Percentiles rank a stretch among this genome's conserved stretches.
These are phyloP conservation scores for Xylaria sp. DNA, from an alignment of 2,329 filamentous ascomycete genomes.

Conservation along the genomic window DNA sequence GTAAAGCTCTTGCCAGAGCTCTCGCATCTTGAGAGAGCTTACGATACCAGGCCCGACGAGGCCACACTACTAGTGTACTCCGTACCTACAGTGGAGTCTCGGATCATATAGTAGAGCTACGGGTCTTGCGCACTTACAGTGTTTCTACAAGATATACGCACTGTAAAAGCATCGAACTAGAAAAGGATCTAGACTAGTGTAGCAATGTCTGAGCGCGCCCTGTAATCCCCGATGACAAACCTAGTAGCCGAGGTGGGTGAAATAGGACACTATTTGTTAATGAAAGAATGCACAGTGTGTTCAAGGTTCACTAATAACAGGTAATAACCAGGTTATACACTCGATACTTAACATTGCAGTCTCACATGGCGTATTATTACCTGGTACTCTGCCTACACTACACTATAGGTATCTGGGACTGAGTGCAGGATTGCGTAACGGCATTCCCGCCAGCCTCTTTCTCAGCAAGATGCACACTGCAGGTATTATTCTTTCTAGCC, in stretches of 20 bases:
- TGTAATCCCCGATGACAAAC: not conserved
- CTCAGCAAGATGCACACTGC: slow-evolving; percentile 16
- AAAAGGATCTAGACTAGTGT: not conserved
- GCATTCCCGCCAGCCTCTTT: slow-evolving; percentile 21
- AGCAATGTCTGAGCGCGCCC: not conserved
- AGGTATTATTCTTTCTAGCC: slow-evolving; percentile 13
- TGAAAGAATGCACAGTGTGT: not conserved
- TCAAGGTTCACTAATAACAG: too few species aligned
- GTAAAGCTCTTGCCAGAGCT: not conserved
- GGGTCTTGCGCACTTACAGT: too few species aligned
- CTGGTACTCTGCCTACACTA: not conserved
- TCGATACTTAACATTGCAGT: too few species aligned
- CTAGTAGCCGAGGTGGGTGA: too few species aligned
- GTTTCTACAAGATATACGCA: too few species aligned
- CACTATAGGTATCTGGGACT: not conserved
- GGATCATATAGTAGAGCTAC: too few species aligned
- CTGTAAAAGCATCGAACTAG: not conserved
- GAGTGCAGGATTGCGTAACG: slow-evolving; percentile 13
- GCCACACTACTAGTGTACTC: too few species aligned
- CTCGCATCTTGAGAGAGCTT: slow-evolving; percentile 1
- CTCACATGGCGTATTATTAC: too few species aligned
- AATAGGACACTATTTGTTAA: not conserved
- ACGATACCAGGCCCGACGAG: not conserved
- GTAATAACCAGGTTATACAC: too few species aligned
- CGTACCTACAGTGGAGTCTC: too few species aligned